These are phyloP conservation scores for Malassezia sp. DNA, from an alignment of 1,284 basidiomycete species.

Conservation along the genomic window DNA sequence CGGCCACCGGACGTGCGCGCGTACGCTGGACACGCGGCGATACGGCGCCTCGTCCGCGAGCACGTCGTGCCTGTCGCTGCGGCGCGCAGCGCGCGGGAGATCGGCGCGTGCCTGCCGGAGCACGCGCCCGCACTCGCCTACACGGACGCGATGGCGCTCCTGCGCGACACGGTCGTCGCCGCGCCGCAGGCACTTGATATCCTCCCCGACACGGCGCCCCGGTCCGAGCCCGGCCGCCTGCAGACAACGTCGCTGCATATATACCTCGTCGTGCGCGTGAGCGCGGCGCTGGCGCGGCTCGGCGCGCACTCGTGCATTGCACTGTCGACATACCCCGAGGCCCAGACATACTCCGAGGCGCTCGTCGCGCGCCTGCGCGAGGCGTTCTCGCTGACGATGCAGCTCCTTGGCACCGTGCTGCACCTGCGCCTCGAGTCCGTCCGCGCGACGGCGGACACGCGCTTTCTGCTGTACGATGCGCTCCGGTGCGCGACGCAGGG, in stretches of 20 bases:
- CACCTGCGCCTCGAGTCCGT: constrained; percentile 9
- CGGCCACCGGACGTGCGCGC: constrained; percentile 2
- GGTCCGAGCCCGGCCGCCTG: too few relatives aligned
- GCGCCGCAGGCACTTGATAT: constrained; percentile 6
- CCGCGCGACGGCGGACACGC: not conserved
- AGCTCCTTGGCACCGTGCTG: constrained; percentile 11
- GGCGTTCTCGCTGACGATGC: constrained; percentile 4
- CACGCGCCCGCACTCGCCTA: not conserved
- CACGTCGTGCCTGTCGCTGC: constrained; percentile 7
- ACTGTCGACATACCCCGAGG: not conserved
- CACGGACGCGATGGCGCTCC: not conserved
- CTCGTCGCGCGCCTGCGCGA: not conserved
- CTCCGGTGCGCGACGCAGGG: not conserved
- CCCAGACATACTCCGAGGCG: not conserved
- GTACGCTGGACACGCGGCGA: constrained; percentile 2
- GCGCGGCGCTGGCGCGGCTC: constrained; percentile 7
- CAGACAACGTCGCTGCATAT: constrained; percentile 12
- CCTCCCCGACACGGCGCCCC: not conserved
- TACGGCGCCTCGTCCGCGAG: constrained; percentile 1
- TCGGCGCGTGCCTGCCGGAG: not conserved
- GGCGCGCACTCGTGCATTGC: constrained; percentile 1
- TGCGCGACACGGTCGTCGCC: not conserved
- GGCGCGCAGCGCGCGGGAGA: not conserved
- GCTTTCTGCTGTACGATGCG: constrained; percentile 13
- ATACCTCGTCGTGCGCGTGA: constrained; percentile 10